Evolutionary conservation across 306 rosid species (phyloP), one percentile per base, ranked within the genome.

Genomic region (Malus sieversii): DNA sequence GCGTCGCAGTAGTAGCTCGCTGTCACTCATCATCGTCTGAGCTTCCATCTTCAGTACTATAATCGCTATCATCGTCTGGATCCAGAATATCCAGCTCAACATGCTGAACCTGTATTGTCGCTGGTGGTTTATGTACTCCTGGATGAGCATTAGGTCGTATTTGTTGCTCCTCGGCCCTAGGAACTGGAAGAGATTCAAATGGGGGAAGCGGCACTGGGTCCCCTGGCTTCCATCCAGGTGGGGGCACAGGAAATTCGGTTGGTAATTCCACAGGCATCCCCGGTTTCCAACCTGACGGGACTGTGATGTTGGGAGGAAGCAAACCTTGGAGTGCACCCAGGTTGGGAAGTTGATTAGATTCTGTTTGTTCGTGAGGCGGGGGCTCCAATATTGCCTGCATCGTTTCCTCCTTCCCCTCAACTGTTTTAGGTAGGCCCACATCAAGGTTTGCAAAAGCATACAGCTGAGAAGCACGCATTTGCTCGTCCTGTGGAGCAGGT

Each of bases 161-260:
- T 61, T 78, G 91, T 70, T 80, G 92, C 73, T 91, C 97, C 30
- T 85, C 91, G 44, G 70, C 83, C 84, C 87, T 87, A 2, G 91
- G 88, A 71, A 80, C 82, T 22, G 92, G 82, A 81, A 86, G 85
- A 42, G 92, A 88, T 25, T 80, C 87, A 83, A 88, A 53, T 16
- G 90, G 86, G 19, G 96, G 97, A 84, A 94, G 82, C 27, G 95
- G 89, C 80, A 93, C 97, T 13, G 96, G 97, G 78, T 94, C 98
- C 82, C 98, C 98, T 0, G 93, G 90, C 86, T 94, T 91, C 97
- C 98, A 94, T 51, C 97, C 98, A 55, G 96, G 97, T 1, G 97
- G 98, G 42, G 96, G 96, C 86, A 93, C 70, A 71, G 97, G 96
- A 27, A 91, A 2, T 75, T 88, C 89, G 5, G 71, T 76, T 42